Evolutionary conservation across 495 filamentous ascomycete species (phyloP), one percentile per base, ranked within the genome.

Genomic region (Podospora sp.): DNA sequence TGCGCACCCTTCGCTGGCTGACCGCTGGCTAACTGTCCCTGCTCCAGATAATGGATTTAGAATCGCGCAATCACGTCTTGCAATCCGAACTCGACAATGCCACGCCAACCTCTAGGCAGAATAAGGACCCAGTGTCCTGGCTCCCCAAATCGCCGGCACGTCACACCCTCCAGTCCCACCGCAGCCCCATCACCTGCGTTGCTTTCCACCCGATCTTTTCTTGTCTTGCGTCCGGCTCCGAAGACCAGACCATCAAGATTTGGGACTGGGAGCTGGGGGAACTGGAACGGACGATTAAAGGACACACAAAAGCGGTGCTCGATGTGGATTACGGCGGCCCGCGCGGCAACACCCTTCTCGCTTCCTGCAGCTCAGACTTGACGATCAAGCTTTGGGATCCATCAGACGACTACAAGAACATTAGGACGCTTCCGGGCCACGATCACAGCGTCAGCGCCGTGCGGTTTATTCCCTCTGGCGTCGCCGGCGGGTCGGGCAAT

Each of bases 261-360:
- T 99, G 95, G 95, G 95, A 97, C 73, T 97, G 93, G 92, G 95
- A 99, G 71, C 80, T 97, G 20, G 95, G 95, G 22, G 94, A 97
- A 75, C 84, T 97, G 9, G 94, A 97, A 73, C 79, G 90, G 27
- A 98, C 95, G 0, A 84, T 97, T 51, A 97, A 97, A 72, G 94
- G 94, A 1, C 95, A 99, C 75, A 97, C 92, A 2, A 96, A 92
- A 73, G 87, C 91, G 7, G 93, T 98, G 2, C 74, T 95, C 18
- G 93, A 95, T 73, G 87, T 97, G 57, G 95, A 97, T 71, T 98
- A 90, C 78, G 94, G 95, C 18, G 95, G 94, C 0, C 94, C 92
- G 0, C 85, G 91, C 69, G 92, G 91, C 49, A 90, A 90, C 24
- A 93, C 90, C 18, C 85, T 99, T 36, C 86, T 99, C 52, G 95